Conservation (phyloP, 129 eudicot species). For the Centella asiatica region DNA sequence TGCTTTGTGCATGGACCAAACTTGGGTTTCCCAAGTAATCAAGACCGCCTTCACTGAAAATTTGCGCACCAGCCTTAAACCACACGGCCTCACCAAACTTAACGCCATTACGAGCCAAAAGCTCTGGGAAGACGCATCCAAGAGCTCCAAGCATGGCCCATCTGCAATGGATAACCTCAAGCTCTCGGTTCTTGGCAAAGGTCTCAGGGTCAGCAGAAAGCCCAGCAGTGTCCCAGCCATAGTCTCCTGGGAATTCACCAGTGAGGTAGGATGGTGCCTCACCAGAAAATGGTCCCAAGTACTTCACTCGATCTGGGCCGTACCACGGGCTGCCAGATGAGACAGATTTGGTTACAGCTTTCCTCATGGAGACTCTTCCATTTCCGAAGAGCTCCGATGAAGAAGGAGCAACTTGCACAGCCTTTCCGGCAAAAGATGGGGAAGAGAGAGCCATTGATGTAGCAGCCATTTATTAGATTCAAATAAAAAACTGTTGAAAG, state of each 20-base stretch:
- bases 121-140: not conserved
- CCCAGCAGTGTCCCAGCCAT: conserved; percentile 2
- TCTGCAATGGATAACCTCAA: conserved; percentile 6
- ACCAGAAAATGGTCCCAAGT: conserved; percentile 2
- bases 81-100: conserved; percentile 7
- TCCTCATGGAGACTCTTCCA: conserved; percentile 9
- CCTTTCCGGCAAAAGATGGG: conserved; percentile 10
- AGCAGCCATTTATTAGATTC: not conserved
- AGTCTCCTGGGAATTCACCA: conserved; percentile 10
- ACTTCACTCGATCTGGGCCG: conserved; percentile 6
- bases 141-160: conserved; percentile 12
- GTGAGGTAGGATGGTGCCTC: conserved; percentile 9
- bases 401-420: not conserved
- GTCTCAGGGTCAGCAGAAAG: conserved; percentile 7
- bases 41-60: not conserved
- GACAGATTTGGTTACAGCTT: not conserved
- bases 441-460: conserved; percentile 9
- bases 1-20: conserved; percentile 8
- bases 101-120: conserved; percentile 6
- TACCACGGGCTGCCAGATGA: conserved; percentile 7
- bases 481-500: not conserved
- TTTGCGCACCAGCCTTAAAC: conserved; percentile 2
- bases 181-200: conserved; percentile 7
- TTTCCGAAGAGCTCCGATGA: conserved; percentile 6
- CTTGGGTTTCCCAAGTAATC: conserved; percentile 8